A percentile compares a stretch with the other conserved stretches of the same genome.
Conservation (phyloP, 805 yeast genomes). For the Nakazawaea holstii region DNA sequence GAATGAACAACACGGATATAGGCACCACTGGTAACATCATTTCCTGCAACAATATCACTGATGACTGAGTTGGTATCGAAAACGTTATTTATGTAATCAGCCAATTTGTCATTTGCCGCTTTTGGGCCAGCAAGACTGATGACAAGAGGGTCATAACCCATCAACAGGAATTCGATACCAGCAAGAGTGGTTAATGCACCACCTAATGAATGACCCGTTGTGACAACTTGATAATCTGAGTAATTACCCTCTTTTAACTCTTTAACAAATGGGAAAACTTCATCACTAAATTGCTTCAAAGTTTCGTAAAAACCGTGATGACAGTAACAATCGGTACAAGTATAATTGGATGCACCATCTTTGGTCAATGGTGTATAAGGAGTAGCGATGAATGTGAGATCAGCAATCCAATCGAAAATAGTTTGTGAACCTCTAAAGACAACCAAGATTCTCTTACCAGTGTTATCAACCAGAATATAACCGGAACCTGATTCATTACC, state of each 20-base stretch:
- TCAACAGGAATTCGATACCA: constrained; percentile 53
- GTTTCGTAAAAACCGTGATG: constrained; percentile 19
- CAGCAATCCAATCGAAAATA: constrained; percentile 57
- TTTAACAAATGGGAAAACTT: constrained; percentile 24
- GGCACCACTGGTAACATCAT: background rate
- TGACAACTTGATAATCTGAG: constrained; percentile 44
- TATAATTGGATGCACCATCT: background rate
- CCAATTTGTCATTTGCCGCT: constrained; percentile 44
- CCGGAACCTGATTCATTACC: constrained; percentile 50
- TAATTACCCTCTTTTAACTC: constrained; percentile 18
- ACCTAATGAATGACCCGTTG: constrained; percentile 74
- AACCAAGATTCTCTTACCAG: constrained; percentile 35
- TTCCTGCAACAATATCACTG: background rate
- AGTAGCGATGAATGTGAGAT: constrained; percentile 43
- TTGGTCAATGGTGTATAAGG: constrained; percentile 36
- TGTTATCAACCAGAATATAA: constrained; percentile 43
- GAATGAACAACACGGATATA: constrained; percentile 44
- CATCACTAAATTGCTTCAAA: background rate
- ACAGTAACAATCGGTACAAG: background rate
- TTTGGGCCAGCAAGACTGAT: constrained; percentile 62
- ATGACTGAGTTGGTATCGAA: constrained; percentile 30
- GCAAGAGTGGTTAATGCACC: constrained; percentile 63
- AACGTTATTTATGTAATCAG: constrained; percentile 44
- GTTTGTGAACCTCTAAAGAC: constrained; percentile 63
- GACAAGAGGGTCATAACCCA: constrained; percentile 51